A percentile compares a stretch with the other conserved stretches of the same genome.
Evolutionary conservation across 2,329 filamentous ascomycete species (phyloP).

Genomic region (Aspergillus jensenii): DNA sequence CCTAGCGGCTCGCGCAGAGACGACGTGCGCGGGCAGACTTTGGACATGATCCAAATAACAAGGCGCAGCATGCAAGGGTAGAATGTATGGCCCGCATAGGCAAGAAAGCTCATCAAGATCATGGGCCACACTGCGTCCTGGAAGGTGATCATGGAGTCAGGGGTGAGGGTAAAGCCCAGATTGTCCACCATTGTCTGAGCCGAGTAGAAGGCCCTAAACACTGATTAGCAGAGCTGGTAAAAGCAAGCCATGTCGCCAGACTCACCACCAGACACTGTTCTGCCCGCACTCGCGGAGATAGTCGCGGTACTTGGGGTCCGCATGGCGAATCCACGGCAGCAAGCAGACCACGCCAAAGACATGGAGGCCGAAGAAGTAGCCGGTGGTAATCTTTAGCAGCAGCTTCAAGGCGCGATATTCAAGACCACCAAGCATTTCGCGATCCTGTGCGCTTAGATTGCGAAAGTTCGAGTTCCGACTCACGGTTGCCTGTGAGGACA

Average conservation of each 20-base stretch:
- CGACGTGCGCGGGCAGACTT: constrained; percentile 41
- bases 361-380: constrained; percentile 50
- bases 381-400: constrained; percentile 48
- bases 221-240: too few species aligned
- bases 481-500: constrained; percentile 46
- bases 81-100: constrained; percentile 40
- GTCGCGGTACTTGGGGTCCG: constrained; percentile 42
- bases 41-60: constrained; percentile 58
- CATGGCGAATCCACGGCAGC: constrained; percentile 49
- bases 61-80: constrained; percentile 59
- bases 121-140: constrained; percentile 44
- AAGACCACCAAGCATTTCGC: constrained; percentile 52
- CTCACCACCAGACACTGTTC: constrained; percentile 52
- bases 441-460: constrained; percentile 43
- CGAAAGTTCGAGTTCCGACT: constrained; percentile 50
- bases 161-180: constrained; percentile 56
- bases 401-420: constrained; percentile 54
- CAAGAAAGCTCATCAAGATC: constrained; percentile 41
- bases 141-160: constrained; percentile 55
- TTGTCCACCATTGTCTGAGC: constrained; percentile 55
- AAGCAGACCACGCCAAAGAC: constrained; percentile 51
- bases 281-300: constrained; percentile 43
- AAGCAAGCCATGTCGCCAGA: neutral
- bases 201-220: constrained; percentile 48
- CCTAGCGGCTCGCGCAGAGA: constrained; percentile 43